Conservation (phyloP, 2,329 filamentous ascomycete species). For the Sporothrix brasiliensis region DNA sequence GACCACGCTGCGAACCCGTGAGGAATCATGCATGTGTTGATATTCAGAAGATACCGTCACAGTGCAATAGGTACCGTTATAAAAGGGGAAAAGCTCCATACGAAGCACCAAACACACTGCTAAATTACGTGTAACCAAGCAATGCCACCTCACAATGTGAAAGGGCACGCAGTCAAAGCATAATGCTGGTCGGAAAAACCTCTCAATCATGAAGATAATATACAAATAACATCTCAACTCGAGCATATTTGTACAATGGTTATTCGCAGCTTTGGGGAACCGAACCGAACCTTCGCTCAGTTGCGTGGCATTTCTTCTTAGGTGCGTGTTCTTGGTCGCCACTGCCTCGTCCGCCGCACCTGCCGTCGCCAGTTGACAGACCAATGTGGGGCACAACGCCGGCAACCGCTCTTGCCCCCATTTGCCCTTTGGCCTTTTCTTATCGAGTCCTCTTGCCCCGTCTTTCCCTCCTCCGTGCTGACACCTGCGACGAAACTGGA, state of each 20-base stretch:
- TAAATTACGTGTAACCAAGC: background rate
- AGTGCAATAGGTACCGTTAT: too few relatives aligned
- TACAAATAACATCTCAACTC: too few relatives aligned
- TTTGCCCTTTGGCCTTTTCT: slow-evolving; percentile 3
- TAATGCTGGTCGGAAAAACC: too few relatives aligned
- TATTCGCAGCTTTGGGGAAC: too few relatives aligned
- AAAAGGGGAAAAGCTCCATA: too few relatives aligned
- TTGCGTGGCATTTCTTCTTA: too few relatives aligned
- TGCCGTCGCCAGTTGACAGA: slow-evolving; percentile 18
- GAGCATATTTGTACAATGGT: too few relatives aligned
- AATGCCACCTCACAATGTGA: background rate
- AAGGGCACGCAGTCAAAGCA: too few relatives aligned
- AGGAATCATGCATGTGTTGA: background rate
- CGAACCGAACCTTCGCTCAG: too few relatives aligned
- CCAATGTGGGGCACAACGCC: slow-evolving; percentile 3
- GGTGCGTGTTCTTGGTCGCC: background rate
- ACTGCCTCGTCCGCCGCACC: background rate
- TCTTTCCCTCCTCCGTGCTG: slow-evolving; percentile 9
- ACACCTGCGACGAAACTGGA: background rate
- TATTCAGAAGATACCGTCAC: background rate
- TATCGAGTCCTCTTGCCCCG: slow-evolving; percentile 23
- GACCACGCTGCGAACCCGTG: background rate
- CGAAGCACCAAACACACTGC: too few relatives aligned
- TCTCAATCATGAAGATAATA: too few relatives aligned
- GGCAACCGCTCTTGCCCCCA: slow-evolving; percentile 4